These are phyloP conservation scores for Hemerocallis citrina DNA, from an alignment of 106 monocot genomes.

Conservation along the genomic window DNA sequence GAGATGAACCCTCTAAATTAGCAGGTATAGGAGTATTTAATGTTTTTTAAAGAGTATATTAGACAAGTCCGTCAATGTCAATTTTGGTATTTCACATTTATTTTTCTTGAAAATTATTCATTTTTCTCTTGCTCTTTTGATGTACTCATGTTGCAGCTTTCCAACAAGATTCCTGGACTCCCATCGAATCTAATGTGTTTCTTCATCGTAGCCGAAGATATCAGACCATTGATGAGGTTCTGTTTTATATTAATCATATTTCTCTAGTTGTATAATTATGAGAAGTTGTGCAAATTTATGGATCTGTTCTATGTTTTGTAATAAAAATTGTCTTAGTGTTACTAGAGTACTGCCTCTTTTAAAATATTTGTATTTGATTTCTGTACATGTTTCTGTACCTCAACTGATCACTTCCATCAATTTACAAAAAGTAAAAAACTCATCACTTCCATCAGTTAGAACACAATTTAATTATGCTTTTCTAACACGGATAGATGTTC, in stretches of 20 bases:
- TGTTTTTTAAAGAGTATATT: not conserved
- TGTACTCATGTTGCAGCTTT: conserved; percentile 27
- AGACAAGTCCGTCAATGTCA: not conserved
- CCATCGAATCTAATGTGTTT: conserved; percentile 67
- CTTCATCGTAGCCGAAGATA: conserved; percentile 71
- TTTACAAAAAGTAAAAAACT: too few relatives aligned
- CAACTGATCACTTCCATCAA: too few relatives aligned
- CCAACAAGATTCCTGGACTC: conserved; percentile 37
- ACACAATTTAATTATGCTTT: too few relatives aligned
- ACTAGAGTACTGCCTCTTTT: not conserved
- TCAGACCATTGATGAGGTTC: conserved; percentile 91
- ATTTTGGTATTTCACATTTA: too few relatives aligned
- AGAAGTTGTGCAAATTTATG: not conserved
- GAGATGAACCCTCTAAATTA: conserved; percentile 16
- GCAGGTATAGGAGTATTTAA: conserved; percentile 28
- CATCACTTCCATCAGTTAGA: too few relatives aligned
- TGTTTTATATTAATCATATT: not conserved
- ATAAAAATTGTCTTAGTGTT: not conserved
- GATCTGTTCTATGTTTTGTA: too few relatives aligned
- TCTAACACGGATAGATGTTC: too few relatives aligned
- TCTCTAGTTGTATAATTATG: not conserved
- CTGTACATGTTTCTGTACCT: too few relatives aligned
- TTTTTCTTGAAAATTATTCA: too few relatives aligned
- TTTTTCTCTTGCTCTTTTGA: too few relatives aligned
- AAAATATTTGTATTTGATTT: too few relatives aligned